Percentiles rank a stretch among this genome's conserved stretches.
Evolutionary conservation across 1,284 basidiomycete species (phyloP).

Genomic region (Hemileia vastatrix): DNA sequence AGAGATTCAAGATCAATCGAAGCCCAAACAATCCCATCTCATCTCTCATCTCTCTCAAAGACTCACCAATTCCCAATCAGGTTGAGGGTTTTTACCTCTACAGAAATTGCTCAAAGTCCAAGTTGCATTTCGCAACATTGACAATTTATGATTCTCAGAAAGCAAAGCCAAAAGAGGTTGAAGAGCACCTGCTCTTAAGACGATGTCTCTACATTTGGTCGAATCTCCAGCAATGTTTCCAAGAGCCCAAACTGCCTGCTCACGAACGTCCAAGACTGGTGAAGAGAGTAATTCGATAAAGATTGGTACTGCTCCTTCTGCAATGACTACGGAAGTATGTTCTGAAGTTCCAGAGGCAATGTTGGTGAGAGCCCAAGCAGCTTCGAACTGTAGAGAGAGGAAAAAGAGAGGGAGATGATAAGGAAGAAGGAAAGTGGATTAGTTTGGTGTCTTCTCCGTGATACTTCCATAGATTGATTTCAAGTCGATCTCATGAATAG

Average conservation of each 20-base stretch:
- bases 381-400: conserved; percentile 92
- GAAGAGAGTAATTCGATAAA: conserved; percentile 79
- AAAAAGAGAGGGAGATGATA: conserved; percentile 3
- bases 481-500: no score
- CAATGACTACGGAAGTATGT: conserved; percentile 95
- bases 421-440: background rate
- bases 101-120: conserved; percentile 98
- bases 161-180: conserved; percentile 44
- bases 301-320: conserved; percentile 82
- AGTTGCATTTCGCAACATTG: conserved; percentile 92
- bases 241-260: conserved; percentile 92
- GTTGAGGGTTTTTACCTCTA: conserved; percentile 88
- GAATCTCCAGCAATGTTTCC: conserved; percentile 95
- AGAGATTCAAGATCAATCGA: background rate
- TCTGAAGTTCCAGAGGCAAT: conserved; percentile 98
- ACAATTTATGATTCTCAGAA: conserved; percentile 70
- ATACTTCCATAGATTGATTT: no score
- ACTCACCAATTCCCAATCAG: conserved; percentile 92
- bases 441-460: conserved; percentile 21
- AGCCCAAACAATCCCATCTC: background rate
- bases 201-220: conserved; percentile 81
- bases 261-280: conserved; percentile 76
- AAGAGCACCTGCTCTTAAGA: conserved; percentile 39
- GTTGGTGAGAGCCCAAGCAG: conserved; percentile 98
- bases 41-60: background rate